These are phyloP conservation scores for Simplicillium aogashimaense DNA, from an alignment of 2,329 filamentous ascomycete species.

Conservation along the genomic window DNA sequence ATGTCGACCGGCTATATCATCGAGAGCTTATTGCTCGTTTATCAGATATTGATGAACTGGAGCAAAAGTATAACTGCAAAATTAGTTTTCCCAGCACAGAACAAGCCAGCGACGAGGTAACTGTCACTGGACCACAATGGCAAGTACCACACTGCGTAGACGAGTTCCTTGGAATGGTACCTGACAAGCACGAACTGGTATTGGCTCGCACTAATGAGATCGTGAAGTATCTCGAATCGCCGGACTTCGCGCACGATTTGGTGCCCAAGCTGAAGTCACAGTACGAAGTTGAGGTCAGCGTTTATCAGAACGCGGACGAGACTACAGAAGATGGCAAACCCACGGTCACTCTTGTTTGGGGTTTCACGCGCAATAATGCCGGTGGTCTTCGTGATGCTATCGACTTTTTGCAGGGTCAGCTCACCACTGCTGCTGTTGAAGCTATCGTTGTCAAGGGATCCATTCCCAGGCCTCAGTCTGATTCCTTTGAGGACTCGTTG, in stretches of 20 bases:
- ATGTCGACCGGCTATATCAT: constrained; percentile 90
- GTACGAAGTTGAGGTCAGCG: constrained; percentile 80
- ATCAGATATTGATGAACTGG: constrained; percentile 81
- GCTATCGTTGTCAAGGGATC: constrained; percentile 78
- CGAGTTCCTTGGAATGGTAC: constrained; percentile 94
- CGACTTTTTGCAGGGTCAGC: constrained; percentile 79
- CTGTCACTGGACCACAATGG: constrained; percentile 92
- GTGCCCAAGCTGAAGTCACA: constrained; percentile 78
- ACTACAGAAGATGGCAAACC: constrained; percentile 46
- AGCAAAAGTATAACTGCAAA: constrained; percentile 99
- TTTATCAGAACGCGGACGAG: constrained; percentile 55
- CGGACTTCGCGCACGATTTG: constrained; percentile 72
- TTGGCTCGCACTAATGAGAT: constrained; percentile 68
- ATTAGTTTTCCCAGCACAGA: constrained; percentile 97
- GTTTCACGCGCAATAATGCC: constrained; percentile 93
- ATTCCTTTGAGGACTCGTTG: constrained; percentile 94
- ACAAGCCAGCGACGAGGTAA: constrained; percentile 91
- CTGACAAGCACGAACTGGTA: constrained; percentile 86
- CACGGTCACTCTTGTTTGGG: constrained; percentile 58
- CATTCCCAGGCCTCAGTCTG: constrained; percentile 96
- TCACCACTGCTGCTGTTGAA: constrained; percentile 85
- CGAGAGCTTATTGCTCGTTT: constrained; percentile 86
- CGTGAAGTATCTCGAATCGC: constrained; percentile 70
- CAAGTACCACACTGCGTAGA: constrained; percentile 96
- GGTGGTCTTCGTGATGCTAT: constrained; percentile 92